Percentiles rank a stretch among this genome's conserved stretches.
phyloP scores from a whole-genome alignment of 345 rosid genomes.

The Pseudoturritis turrita region DNA sequence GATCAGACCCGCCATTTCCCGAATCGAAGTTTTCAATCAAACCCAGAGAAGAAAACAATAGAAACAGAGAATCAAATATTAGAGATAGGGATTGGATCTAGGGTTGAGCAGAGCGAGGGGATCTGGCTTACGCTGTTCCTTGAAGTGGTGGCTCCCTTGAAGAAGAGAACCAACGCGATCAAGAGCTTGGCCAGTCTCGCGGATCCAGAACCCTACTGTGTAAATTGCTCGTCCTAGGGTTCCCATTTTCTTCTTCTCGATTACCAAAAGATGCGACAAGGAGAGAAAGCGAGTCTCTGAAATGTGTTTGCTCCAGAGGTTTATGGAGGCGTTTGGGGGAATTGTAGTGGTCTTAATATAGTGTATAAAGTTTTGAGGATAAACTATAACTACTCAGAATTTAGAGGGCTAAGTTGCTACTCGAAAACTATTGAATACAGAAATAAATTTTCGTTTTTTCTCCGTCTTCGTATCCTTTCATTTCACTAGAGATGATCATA shows the following conservation, averaged over 20 bases:
- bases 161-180: slow-evolving; percentile 90
- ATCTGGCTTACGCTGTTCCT: slow-evolving; percentile 59
- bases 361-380: no score
- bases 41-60: not conserved
- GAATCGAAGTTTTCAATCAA: not conserved
- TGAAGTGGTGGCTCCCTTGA: slow-evolving; percentile 67
- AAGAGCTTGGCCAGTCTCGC: slow-evolving; percentile 87
- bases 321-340: slow-evolving; percentile 22
- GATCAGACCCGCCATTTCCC: not conserved
- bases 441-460: no score
- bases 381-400: no score
- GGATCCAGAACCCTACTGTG: slow-evolving; percentile 92
- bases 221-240: slow-evolving; percentile 83
- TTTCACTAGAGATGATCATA: no score
- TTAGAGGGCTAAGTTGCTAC: no score
- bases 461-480: no score
- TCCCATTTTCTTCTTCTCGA: slow-evolving; percentile 49
- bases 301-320: slow-evolving; percentile 11
- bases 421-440: no score
- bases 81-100: slow-evolving; percentile 22
- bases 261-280: not conserved
- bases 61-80: not conserved
- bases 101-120: not conserved
- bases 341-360: no score
- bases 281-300: not conserved